Base-by-base conservation (phyloP, 257 asterid species). In the Primulina tabacum region DNA sequence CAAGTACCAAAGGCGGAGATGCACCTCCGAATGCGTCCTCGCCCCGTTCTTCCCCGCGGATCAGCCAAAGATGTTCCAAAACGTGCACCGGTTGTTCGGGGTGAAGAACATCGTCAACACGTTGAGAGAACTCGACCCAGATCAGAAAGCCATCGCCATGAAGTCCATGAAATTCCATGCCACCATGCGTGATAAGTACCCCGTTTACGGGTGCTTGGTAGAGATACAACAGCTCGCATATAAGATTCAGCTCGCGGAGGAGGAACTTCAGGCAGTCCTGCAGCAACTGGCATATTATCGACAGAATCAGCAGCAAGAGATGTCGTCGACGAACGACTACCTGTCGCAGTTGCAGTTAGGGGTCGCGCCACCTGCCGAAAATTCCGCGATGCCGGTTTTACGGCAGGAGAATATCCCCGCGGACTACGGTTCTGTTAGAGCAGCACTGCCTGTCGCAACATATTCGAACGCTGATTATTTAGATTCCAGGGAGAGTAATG, bases 41-140 rank as follows among this genome's bases (percentile, higher is more conserved):
- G 96, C 98, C 0, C 96, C 96, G 0, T 88, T 84, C 52, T 92
- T 92, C 55, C 98, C 98, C 0, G 94, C 98, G 8, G 98, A 89
- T 56, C 94, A 87, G 53, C 94, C 88, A 0, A 82, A 87, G 47
- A 82, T 83, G 77, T 92, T 92, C 52, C 87, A 79, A 16, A 86
- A 92, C 73, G 98, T 91, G 0, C 98, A 92, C 60, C 84, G 82
- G 38, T 80, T 92, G 2, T 92, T 92, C 24, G 98, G 98, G 29
- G 98, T 89, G 5, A 89, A 89, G 37, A 87, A 92, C 58, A 89
- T 89, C 9, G 66, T 84, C 32, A 92, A 87, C 77, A 72, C 89
- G 24, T 86, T 92, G 20, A 81, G 79, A 4, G 80, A 86, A 1
- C 85, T 92, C 5, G 85, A 82, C 73, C 88, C 92, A 0, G 81